Evolutionary conservation across 345 rosid species (phyloP), one percentile per base, ranked within the genome.

Genomic region (Sisymbrium irio): DNA sequence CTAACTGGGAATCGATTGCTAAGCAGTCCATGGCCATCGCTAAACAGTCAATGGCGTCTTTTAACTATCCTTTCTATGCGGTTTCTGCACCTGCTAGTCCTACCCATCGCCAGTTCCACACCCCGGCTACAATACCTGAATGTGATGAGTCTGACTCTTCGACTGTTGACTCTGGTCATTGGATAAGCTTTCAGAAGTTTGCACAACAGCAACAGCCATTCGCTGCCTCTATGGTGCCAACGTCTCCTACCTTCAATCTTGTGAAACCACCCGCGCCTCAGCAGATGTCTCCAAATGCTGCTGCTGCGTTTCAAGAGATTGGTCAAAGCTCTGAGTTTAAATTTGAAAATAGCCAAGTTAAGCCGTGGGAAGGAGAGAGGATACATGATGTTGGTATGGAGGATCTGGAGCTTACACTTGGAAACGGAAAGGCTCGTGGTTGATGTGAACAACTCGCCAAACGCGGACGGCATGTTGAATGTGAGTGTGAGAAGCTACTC

Each of bases 291-390:
- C 73, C 80, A 42, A 63, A 73, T 14, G 46, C 53, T 27, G 69
- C 66, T 30, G 67, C 69, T 39, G 74, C 65, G 44, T 72, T 81
- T n/a, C 83, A 79, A 61, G 96, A 87, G 83, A 86, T 78, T 59
- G 96, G 84, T 67, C 83, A 85, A 73, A 79, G 76, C 62, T 60
- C 87, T 4, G 98, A 95, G 40, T 92, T 92, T 56, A 96, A 92
- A 71, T 95, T 95, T 49, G 87, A 83, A 66, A 85, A 76, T 42
- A 85, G 85, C 8, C 97, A 84, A 74, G 98, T 92, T 51, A 95
- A 88, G 79, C 92, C 99, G 0, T 95, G 99, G 99, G 98, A 95
- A 82, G 99, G 99, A 67, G 99, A 95, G 83, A 88, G 83, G 88
- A 95, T 95, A 70, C 98, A 90, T 62, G 99, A 95, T 58, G 93